phyloP scores from a whole-genome alignment of 148 eudicot species.

The Camellia granthamiana region DNA sequence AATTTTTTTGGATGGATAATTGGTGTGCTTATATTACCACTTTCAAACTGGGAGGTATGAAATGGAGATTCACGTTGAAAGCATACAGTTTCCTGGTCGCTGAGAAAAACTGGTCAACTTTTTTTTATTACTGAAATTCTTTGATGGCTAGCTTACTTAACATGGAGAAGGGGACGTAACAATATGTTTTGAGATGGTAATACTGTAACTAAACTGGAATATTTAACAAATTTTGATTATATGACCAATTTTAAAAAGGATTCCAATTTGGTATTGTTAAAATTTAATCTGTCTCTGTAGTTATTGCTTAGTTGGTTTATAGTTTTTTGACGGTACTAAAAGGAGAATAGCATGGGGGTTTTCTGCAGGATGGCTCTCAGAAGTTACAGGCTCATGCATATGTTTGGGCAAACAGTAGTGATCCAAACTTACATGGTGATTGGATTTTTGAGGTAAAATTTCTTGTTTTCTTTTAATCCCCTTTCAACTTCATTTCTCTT shows the following conservation, averaged over 20 bases:
- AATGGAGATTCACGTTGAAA: conserved; percentile 7
- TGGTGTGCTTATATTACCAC: neutral
- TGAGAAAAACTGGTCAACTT: neutral
- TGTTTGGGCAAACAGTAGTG: conserved; percentile 71
- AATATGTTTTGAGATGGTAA: neutral
- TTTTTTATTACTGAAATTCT: neutral
- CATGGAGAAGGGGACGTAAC: neutral
- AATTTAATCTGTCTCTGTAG: neutral
- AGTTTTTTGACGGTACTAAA: neutral
- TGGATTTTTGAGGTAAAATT: conserved; percentile 80
- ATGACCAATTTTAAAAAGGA: neutral
- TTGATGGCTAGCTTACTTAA: neutral
- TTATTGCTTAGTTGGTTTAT: neutral
- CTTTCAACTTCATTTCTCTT: neutral
- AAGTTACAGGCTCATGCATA: conserved; percentile 56
- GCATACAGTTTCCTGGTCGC: neutral
- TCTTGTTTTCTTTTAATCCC: neutral
- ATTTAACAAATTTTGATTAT: neutral
- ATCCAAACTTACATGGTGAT: conserved; percentile 68
- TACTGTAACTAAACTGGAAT: neutral
- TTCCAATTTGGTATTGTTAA: neutral
- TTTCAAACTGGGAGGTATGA: neutral
- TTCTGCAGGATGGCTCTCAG: conserved; percentile 55
- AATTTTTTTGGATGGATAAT: neutral
- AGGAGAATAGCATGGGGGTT: neutral